A percentile compares a stretch with the other conserved stretches of the same genome.
Evolutionary conservation across 2,329 filamentous ascomycete genomes (phyloP).

Genomic region (Stemphylium lycopersici): DNA sequence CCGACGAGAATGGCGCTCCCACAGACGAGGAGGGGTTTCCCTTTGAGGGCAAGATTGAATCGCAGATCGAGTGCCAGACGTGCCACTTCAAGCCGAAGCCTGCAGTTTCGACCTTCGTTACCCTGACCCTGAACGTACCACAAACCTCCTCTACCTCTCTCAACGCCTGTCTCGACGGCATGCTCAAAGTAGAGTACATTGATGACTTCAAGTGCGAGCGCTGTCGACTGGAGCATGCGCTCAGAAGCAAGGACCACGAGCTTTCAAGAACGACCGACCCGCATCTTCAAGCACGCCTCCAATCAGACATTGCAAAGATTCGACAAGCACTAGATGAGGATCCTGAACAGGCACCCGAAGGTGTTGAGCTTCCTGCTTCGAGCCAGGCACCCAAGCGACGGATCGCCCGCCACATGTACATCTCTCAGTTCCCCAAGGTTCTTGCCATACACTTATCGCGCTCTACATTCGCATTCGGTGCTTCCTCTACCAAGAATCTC

Average conservation of each 20-base stretch:
- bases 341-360: conserved; percentile 77
- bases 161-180: conserved; percentile 86
- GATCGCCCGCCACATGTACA: conserved; percentile 86
- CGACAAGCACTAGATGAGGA: conserved; percentile 75
- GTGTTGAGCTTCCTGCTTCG: conserved; percentile 74
- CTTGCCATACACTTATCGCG: conserved; percentile 90
- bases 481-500: conserved; percentile 85
- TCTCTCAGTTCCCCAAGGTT: conserved; percentile 86
- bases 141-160: conserved; percentile 78
- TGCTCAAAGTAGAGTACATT: conserved; percentile 94
- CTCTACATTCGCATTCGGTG: conserved; percentile 83
- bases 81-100: conserved; percentile 90
- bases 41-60: conserved; percentile 88
- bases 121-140: conserved; percentile 88
- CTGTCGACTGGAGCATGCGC: conserved; percentile 83
- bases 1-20: conserved; percentile 18
- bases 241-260: conserved; percentile 67
- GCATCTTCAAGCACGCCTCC: conserved; percentile 56
- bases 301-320: conserved; percentile 68
- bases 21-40: conserved; percentile 76
- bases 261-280: conserved; percentile 51
- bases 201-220: conserved; percentile 96
- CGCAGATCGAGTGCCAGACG: conserved; percentile 90
- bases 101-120: conserved; percentile 84
- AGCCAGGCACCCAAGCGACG: conserved; percentile 77